These are phyloP conservation scores for Lentinula guzmanii DNA, from an alignment of 768 basidiomycete genomes.

Conservation along the genomic window DNA sequence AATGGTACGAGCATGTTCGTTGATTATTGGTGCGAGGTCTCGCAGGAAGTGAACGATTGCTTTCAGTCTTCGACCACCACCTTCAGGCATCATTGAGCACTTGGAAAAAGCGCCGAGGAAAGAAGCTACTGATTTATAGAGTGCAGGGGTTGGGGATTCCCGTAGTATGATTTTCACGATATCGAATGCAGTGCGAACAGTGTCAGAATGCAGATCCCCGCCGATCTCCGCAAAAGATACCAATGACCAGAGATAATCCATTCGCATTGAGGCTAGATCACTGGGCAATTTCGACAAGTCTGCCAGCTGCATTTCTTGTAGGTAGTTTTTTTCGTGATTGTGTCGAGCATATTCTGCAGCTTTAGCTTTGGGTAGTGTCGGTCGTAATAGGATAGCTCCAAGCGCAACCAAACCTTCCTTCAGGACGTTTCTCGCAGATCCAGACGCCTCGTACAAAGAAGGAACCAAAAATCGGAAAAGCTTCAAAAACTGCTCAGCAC, in stretches of 20 bases:
- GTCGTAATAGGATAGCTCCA: conserved; percentile 45
- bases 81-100: conserved; percentile 41
- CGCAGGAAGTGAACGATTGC: conserved; percentile 45
- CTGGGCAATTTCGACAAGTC: conserved; percentile 45
- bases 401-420: conserved; percentile 68
- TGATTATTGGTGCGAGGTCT: conserved; percentile 52
- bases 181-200: conserved; percentile 45
- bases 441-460: conserved; percentile 50
- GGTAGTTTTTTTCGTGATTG: conserved; percentile 10
- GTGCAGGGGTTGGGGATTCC: conserved; percentile 36
- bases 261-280: conserved; percentile 50
- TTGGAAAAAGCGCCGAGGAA: conserved; percentile 52
- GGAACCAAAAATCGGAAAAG: conserved; percentile 54
- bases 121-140: conserved; percentile 30
- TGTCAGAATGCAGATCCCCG: conserved; percentile 35
- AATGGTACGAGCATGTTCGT: conserved; percentile 36
- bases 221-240: conserved; percentile 44
- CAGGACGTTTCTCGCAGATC: conserved; percentile 46
- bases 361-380: conserved; percentile 36
- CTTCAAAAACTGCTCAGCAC: conserved; percentile 65
- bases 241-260: conserved; percentile 58
- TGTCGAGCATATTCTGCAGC: conserved; percentile 27
- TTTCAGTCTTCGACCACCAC: conserved; percentile 34
- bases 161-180: conserved; percentile 50
- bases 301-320: conserved; percentile 27